Conservation (phyloP, 768 basidiomycete species). For the Kwoniella europaea region DNA sequence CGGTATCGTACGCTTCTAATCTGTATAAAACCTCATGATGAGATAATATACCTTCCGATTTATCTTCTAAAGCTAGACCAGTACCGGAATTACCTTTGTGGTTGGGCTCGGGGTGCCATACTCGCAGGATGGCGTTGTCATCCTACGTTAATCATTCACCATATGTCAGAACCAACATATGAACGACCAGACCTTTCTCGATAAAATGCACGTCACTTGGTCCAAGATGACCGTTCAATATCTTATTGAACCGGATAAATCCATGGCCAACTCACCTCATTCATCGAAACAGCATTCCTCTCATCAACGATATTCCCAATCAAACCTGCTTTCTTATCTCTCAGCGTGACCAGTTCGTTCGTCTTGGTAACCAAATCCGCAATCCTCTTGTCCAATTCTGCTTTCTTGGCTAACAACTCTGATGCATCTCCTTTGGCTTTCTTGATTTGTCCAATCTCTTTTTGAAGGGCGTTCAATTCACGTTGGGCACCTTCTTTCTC, state of each 20-base stretch:
- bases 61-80: slow-evolving; percentile 63
- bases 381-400: slow-evolving; percentile 78
- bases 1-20: slow-evolving; percentile 94
- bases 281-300: slow-evolving; percentile 79
- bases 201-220: too few species aligned
- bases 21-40: slow-evolving; percentile 95
- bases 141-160: slow-evolving; percentile 66
- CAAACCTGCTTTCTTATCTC: slow-evolving; percentile 69
- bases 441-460: slow-evolving; percentile 90
- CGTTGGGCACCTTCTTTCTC: slow-evolving; percentile 78
- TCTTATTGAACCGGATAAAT: too few species aligned
- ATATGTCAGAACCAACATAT: too few species aligned
- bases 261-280: slow-evolving; percentile 69
- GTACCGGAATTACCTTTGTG: slow-evolving; percentile 63
- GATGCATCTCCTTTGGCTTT: slow-evolving; percentile 94
- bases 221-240: too few species aligned
- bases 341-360: slow-evolving; percentile 67
- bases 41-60: slow-evolving; percentile 76
- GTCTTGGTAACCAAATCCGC: slow-evolving; percentile 80
- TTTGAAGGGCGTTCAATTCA: slow-evolving; percentile 86
- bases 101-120: slow-evolving; percentile 81
- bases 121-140: slow-evolving; percentile 79
- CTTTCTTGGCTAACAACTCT: slow-evolving; percentile 82
- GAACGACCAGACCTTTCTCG: too few species aligned
- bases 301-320: slow-evolving; percentile 94